Base-by-base conservation (phyloP, 495 filamentous ascomycete species). In the Podospora fimiseda region DNA sequence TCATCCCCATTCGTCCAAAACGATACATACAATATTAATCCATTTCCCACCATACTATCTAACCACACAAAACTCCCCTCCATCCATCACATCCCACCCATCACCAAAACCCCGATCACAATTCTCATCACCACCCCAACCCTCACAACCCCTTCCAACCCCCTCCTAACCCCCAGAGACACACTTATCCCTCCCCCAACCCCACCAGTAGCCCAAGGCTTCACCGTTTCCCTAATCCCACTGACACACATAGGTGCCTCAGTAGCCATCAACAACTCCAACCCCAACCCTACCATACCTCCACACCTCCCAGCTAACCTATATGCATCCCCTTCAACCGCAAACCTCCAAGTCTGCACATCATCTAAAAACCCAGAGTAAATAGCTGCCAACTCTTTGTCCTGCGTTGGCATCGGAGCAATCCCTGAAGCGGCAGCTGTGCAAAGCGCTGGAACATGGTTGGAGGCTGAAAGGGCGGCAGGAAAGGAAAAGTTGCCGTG, bases 261-360 rank as follows among this genome's bases (percentile, higher is more conserved):
- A 1, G 52, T 55, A 13, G 52, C 52, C 46, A 50, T 45, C 24
- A 55, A n/a, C 46, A 55, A 15, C 47, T 55, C 52, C 18, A 50
- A 16, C 11, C 30, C 52, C 38, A 50, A 6, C 23, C 52, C 52
- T 2, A 50, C 47, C 18, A 27, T 18, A 3, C 39, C 47, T 16
- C 45, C 46, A 16, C 52, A 55, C 39, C 18, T 16, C 9, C 15
- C 19, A 1, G 46, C 52, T 8, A 50, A 21, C 2, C 14, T 11
- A 18, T 55, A 55, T 13, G 52, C 52, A 15, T 45, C 39, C 1
- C 52, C 52, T 22, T 55, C 52, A 19, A 50, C 41, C 3, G n/a
- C 52, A 15, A 20, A 55, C 16, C 52, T 40, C 52, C 52, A 55
- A 11, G 2, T 19, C 40, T 55, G 52, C 16, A 55, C 52, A 9